Evolutionary conservation across 139 green algal genomes (phyloP).

Genomic region (Diplosphaera chodatii): DNA sequence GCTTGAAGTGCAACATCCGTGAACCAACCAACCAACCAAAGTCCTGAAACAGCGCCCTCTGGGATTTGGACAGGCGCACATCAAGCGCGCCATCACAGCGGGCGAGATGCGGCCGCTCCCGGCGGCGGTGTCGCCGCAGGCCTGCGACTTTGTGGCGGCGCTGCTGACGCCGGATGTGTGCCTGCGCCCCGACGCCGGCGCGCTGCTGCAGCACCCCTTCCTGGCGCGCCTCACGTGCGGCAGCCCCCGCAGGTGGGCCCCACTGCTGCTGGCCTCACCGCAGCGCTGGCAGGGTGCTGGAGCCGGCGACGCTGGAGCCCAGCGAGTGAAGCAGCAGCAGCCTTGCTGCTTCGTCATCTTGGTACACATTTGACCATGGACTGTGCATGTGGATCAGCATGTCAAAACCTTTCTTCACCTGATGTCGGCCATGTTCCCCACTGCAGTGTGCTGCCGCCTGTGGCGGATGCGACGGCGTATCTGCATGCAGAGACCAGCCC

Average conservation of each 20-base stretch:
- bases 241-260: not conserved
- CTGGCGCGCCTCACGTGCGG: conserved; percentile 22
- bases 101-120: conserved; percentile 31
- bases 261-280: no score
- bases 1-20: no score
- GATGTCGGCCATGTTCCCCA: no score
- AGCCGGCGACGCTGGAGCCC: no score
- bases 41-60: no score
- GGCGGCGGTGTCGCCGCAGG: conserved; percentile 8
- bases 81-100: conserved; percentile 46
- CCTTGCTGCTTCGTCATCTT: no score
- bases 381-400: no score
- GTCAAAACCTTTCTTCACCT: no score
- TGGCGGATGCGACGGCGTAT: not conserved
- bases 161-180: conserved; percentile 55
- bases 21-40: no score
- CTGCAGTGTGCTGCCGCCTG: not conserved
- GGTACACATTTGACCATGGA: no score
- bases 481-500: not conserved
- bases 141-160: conserved; percentile 39
- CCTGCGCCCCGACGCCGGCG: conserved; percentile 46
- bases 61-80: conserved; percentile 27
- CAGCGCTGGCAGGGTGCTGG: no score
- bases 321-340: no score
- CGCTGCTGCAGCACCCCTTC: conserved; percentile 65